Conservation (phyloP, 345 rosid species). For the Citrus glauca region DNA sequence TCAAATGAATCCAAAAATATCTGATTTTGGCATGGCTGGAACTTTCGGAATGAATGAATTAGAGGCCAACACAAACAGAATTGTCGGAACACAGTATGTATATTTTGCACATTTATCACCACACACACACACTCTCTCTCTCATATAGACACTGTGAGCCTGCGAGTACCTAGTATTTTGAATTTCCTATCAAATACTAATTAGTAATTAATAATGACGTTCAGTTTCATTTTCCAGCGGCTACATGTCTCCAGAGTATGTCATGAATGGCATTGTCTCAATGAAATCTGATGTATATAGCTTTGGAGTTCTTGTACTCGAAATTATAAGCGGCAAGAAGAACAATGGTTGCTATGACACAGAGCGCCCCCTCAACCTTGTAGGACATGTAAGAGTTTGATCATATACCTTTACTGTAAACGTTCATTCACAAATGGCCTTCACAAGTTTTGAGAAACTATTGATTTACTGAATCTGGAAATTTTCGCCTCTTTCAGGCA, state of each 20-base stretch:
- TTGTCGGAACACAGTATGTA: not conserved
- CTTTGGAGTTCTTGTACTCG: slow-evolving; percentile 16
- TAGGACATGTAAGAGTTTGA: slow-evolving; percentile 14
- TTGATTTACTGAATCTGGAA: no score
- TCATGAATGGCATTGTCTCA: not conserved
- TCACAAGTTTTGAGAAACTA: not conserved
- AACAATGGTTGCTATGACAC: slow-evolving; percentile 5
- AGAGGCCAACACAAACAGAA: not conserved
- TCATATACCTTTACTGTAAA: not conserved
- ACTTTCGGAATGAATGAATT: not conserved
- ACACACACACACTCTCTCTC: accelerated
- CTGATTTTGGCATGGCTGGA: not conserved
- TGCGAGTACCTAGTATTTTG: not conserved
- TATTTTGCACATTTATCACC: no score
- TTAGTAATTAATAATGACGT: not conserved
- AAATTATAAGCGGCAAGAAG: slow-evolving; percentile 5
- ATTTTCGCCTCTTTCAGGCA: not conserved
- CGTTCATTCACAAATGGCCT: no score
- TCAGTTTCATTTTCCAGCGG: not conserved
- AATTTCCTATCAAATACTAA: not conserved
- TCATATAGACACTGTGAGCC: no score
- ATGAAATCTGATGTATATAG: slow-evolving; percentile 7
- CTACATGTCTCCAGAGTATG: slow-evolving; percentile 18
- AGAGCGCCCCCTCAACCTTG: slow-evolving; percentile 4
- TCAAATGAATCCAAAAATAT: not conserved